A percentile compares a stretch with the other conserved stretches of the same genome.
These are phyloP conservation scores for Penicillium canariense DNA, from an alignment of 495 filamentous ascomycete genomes.

Conservation along the genomic window DNA sequence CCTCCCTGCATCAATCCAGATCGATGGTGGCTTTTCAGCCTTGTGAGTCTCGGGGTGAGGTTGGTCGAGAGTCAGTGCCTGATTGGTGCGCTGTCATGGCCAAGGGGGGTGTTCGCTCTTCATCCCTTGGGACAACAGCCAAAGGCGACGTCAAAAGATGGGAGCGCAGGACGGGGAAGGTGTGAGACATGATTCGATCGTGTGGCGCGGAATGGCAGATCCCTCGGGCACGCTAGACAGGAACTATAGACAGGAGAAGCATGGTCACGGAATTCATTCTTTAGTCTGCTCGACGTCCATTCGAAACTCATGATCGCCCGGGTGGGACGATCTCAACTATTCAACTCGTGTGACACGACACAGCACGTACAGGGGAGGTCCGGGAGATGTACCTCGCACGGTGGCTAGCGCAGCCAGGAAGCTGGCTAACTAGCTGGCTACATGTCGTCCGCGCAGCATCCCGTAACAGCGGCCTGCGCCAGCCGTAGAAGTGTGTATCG, in stretches of 20 bases:
- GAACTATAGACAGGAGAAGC: background rate
- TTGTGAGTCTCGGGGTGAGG: slow-evolving; percentile 3
- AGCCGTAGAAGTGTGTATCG: too few relatives aligned
- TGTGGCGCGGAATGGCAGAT: background rate
- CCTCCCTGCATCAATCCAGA: slow-evolving; percentile 20
- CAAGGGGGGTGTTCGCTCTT: background rate
- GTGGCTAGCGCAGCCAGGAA: background rate
- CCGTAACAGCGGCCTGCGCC: too few relatives aligned
- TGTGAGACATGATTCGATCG: background rate
- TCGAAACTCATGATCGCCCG: background rate
- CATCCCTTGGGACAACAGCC: background rate
- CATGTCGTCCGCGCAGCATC: too few relatives aligned
- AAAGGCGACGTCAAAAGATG: background rate
- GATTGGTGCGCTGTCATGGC: background rate
- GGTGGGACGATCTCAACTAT: background rate
- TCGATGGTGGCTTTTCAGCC: slow-evolving; percentile 21
- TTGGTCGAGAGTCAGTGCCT: background rate
- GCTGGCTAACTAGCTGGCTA: background rate
- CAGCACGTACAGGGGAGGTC: background rate
- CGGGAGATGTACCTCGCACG: background rate
- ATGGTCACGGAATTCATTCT: background rate
- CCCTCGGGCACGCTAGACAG: background rate
- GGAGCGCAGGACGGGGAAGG: background rate
- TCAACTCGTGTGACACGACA: background rate
- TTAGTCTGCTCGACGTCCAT: background rate